Evolutionary conservation across 2,329 filamentous ascomycete species (phyloP), one percentile per base, ranked within the genome.

Genomic region (Aspergillus pseudonomiae): DNA sequence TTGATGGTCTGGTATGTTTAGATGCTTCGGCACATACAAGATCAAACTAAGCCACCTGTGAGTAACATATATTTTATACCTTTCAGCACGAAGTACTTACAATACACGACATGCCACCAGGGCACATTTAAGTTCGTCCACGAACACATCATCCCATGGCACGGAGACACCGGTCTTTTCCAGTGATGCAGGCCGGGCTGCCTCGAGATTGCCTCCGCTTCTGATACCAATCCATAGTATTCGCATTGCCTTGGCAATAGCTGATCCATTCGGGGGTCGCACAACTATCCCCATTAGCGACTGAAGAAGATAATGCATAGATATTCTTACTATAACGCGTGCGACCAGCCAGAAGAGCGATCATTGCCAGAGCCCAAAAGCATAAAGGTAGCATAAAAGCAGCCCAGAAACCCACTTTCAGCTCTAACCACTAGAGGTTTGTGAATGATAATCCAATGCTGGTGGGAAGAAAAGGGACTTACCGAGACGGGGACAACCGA

Each of bases 351-450:
- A 56, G 21, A 6, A 61, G 39, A 1, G 59, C 59, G 1, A 48
- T 6, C 7, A 61, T 56, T 7, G 59, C 59, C 36, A 61, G 19
- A 14, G 43, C 11, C 59, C 59, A 61, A n/a, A 61, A 53, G 9
- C 48, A 56, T 19, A 56, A 45, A 5, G 59, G 59, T 6, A 56
- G 21, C 50, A 61, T 39, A 39, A 61, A 61, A 2, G 59, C 59
- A 14, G 59, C 59, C 59, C 59, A 61, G 28, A 61, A 61, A 41
- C 45, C 59, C 1, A 61, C 50, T 30, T 61, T 56, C 14, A 61
- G 59, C 14, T 61, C 59, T n/a, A 61, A 14, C 50, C 50, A 56
- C 59, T 60, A 11, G 16, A 28, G 9, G 12, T 26, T 14, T 48
- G 45, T 48, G 24, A 48, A 16, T 16, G 21, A 11, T 14, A 6